Conservation (phyloP, 805 yeast species). For the Starmerella gropengiesseri region DNA sequence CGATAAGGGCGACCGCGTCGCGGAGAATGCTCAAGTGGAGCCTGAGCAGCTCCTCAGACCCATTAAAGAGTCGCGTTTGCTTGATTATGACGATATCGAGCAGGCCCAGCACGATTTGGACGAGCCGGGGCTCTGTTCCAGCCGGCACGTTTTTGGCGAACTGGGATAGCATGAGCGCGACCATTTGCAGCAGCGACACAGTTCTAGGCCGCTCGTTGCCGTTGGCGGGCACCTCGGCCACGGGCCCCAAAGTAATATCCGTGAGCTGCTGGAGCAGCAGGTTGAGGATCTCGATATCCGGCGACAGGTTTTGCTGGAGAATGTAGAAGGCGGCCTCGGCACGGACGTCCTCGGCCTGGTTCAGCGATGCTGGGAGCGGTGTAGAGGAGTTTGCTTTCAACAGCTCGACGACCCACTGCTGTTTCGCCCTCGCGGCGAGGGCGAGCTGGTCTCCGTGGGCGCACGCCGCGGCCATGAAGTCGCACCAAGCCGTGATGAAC, state of each 20-base stretch:
- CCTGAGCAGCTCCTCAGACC: constrained; percentile 5
- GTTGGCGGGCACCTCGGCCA: not conserved
- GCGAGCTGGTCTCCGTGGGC: not conserved
- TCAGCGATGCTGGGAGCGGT: constrained; percentile 7
- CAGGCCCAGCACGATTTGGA: constrained; percentile 30
- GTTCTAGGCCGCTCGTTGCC: constrained; percentile 1
- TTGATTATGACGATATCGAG: constrained; percentile 51
- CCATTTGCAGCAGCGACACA: constrained; percentile 9
- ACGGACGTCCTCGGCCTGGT: constrained; percentile 13
- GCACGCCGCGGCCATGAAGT: constrained; percentile 6
- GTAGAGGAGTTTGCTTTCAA: constrained; percentile 8
- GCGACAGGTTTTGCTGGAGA: constrained; percentile 5
- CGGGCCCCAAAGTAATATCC: constrained; percentile 10
- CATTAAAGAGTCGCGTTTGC: constrained; percentile 14
- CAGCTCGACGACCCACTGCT: constrained; percentile 10
- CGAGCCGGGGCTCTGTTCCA: constrained; percentile 16
- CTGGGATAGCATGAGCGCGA: constrained; percentile 18
- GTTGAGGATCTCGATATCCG: constrained; percentile 8
- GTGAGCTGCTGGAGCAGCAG: constrained; percentile 11
- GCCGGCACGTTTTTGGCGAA: constrained; percentile 9
- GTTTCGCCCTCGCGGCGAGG: not conserved
- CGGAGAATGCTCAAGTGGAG: constrained; percentile 14
- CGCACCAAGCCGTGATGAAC: constrained; percentile 13
- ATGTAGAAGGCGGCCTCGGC: constrained; percentile 14
- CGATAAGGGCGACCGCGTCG: constrained; percentile 10